Base-by-base conservation (phyloP, 257 asterid species). In the Nicotiana obtusifolia region DNA sequence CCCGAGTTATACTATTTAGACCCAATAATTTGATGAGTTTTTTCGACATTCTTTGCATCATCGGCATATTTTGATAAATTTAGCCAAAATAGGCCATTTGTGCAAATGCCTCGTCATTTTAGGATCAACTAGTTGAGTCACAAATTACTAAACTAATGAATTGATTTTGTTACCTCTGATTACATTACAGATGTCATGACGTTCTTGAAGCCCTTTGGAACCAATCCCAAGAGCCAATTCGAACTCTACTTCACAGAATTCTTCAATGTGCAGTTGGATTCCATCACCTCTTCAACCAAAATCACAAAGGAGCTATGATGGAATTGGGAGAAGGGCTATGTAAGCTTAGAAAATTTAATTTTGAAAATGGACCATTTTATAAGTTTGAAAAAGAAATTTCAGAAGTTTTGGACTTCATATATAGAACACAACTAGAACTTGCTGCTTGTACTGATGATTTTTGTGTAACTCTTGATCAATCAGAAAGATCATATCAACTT, bases 291-390 rank as follows among this genome's bases (percentile, higher is more conserved):
- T 92, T 92, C 85, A 94, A 91, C 82, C 91, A 88, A 97, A 94
- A 94, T 85, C 98, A 94, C 84, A 91, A 85, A 80, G 97, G 97
- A 64, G 97, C 98, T 11, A 94, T 94, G 98, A 93, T 94, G 92
- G 97, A 94, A 87, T 85, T 94, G 41, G 98, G 98, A 85, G 98
- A 94, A 83, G 97, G 98, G 54, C 33, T 92, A 9, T 94, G 98
- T 73, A 94, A 94, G 89, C 88, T 93, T 81, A 85, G 97, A 19
- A 94, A 94, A 89, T 82, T 94, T 88, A 91, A 91, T 80, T 93
- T 92, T 44, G 90, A 93, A 73, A 89, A 67, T 1, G 97, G 97
- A 65, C 97, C 98, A 5, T 93, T 94, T 83, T 88, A 89, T 79
- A 85, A 86, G 57, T 94, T 94, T 76, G 95, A 93, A 87, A 87